Percentiles rank a stretch among this genome's conserved stretches.
Evolutionary conservation across 2,329 filamentous ascomycete species (phyloP).

Genomic region (Taxawa tesnikishii): DNA sequence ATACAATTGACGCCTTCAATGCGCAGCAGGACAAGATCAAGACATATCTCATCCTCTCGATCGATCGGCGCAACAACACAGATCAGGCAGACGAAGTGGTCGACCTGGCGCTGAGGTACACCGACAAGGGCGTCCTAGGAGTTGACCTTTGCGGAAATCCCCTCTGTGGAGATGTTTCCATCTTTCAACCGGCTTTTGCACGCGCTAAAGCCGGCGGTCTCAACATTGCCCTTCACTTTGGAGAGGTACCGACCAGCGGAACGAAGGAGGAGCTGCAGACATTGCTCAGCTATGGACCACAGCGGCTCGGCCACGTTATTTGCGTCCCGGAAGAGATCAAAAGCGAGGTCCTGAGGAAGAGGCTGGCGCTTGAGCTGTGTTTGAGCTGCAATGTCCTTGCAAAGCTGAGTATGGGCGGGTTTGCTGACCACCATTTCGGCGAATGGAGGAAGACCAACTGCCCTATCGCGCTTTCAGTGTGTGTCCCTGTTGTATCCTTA

Average conservation of each 20-base stretch:
- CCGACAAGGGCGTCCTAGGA: constrained; percentile 49
- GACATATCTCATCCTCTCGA: constrained; percentile 57
- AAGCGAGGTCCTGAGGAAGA: constrained; percentile 33
- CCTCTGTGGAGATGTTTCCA: constrained; percentile 44
- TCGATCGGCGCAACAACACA: constrained; percentile 54
- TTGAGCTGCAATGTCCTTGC: constrained; percentile 72
- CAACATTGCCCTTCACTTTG: constrained; percentile 65
- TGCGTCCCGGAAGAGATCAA: constrained; percentile 53
- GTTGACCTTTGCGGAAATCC: constrained; percentile 74
- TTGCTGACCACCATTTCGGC: constrained; percentile 63
- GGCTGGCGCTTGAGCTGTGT: constrained; percentile 61
- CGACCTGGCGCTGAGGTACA: constrained; percentile 47
- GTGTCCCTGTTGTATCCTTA: too few relatives aligned
- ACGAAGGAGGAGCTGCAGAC: constrained; percentile 48
- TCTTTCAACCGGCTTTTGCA: constrained; percentile 48
- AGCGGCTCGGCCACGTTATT: constrained; percentile 67
- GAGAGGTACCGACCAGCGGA: constrained; percentile 50
- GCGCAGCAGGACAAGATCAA: constrained; percentile 33
- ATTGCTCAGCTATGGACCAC: constrained; percentile 53
- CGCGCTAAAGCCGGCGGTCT: constrained; percentile 44
- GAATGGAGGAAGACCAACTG: constrained; percentile 51
- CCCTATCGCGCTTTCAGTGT: constrained; percentile 55
- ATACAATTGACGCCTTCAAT: constrained; percentile 46
- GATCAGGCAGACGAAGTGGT: constrained; percentile 52
- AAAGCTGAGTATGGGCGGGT: constrained; percentile 55